Conservation (phyloP, 192 early-diverging fungal genomes). For the Helicostylum pulchrum region DNA sequence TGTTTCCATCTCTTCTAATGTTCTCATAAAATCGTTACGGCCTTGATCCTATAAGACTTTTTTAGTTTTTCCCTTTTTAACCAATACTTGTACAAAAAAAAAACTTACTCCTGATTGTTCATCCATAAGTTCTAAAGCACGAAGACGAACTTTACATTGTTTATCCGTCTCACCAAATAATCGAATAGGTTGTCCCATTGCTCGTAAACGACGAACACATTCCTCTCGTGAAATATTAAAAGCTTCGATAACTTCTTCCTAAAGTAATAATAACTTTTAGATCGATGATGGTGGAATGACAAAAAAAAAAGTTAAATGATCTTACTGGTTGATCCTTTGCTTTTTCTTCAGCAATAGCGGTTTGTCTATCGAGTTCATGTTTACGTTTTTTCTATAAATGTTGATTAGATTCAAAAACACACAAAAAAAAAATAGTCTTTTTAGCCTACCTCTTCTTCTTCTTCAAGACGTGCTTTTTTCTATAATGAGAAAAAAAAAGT, state of each 20-base stretch:
- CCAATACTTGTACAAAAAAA: neutral
- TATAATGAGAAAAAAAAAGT: conserved; percentile 6
- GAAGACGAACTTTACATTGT: conserved; percentile 75
- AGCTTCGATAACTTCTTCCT: conserved; percentile 33
- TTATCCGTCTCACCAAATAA: conserved; percentile 89
- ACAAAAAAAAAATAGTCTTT: neutral
- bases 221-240: conserved; percentile 72
- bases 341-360: conserved; percentile 19
- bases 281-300: neutral
- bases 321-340: conserved; percentile 7
- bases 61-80: neutral
- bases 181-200: conserved; percentile 84
- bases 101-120: conserved; percentile 56
- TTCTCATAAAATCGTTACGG: conserved; percentile 86
- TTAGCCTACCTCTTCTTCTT: conserved; percentile 27
- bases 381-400: conserved; percentile 7
- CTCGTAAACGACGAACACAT: conserved; percentile 75
- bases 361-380: conserved; percentile 27
- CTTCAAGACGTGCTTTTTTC: conserved; percentile 13
- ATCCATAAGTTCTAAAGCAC: conserved; percentile 77
- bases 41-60: conserved; percentile 42
- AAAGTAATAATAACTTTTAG: neutral
- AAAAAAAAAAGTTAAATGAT: neutral
- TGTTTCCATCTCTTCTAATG: conserved; percentile 78
- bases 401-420: neutral